Percentiles rank a stretch among this genome's conserved stretches.
Conservation (phyloP, 768 basidiomycete genomes). For the Phaeotremella skinneri region DNA sequence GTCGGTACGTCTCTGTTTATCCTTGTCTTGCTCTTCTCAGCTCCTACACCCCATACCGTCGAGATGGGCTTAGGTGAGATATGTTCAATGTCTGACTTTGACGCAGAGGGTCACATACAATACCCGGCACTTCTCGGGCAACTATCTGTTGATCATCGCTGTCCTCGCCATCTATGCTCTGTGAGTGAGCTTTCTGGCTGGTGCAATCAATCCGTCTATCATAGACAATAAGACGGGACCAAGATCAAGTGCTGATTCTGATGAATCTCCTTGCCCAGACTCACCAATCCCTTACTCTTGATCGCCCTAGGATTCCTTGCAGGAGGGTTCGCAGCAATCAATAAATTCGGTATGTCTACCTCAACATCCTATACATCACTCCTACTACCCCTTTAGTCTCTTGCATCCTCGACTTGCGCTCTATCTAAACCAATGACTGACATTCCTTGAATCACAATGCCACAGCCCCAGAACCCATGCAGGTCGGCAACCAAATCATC, state of each 20-base stretch:
- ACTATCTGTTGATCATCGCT: slow-evolving; percentile 87
- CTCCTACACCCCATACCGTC: not conserved
- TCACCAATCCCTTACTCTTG: slow-evolving; percentile 79
- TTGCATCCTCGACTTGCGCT: not conserved
- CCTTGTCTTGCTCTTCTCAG: not conserved
- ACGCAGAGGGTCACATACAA: slow-evolving; percentile 58
- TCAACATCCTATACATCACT: not conserved
- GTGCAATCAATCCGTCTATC: not conserved
- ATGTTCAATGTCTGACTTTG: not conserved
- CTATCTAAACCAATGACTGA: not conserved
- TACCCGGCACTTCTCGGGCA: slow-evolving; percentile 65
- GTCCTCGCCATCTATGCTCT: slow-evolving; percentile 80
- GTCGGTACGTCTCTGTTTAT: not conserved
- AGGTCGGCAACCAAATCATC: slow-evolving; percentile 73
- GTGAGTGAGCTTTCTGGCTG: slow-evolving; percentile 54
- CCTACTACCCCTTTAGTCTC: not conserved
- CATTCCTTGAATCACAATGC: not conserved
- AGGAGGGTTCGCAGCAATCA: slow-evolving; percentile 85
- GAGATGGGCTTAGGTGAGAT: not conserved
- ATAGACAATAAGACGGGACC: too few relatives aligned
- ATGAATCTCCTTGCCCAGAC: slow-evolving; percentile 53
- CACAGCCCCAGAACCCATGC: slow-evolving; percentile 78
- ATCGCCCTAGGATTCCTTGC: slow-evolving; percentile 82
- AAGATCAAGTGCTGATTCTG: slow-evolving; percentile 1
- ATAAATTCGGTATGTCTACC: slow-evolving; percentile 70